Conservation (phyloP, 2,329 filamentous ascomycete species). For the Pochonia chlamydosporia region DNA sequence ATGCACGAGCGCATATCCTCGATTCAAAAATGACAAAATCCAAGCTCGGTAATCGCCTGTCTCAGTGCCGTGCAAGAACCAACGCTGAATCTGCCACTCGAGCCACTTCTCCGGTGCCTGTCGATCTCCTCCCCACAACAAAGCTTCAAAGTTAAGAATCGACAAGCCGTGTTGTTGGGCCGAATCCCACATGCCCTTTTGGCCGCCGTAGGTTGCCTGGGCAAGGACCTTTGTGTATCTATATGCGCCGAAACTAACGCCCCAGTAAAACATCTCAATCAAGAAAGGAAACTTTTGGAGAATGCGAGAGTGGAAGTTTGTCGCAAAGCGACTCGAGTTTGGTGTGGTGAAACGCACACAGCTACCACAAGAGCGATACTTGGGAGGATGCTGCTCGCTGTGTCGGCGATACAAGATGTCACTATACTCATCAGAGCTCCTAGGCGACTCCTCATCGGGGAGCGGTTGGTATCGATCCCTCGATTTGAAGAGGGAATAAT, state of each 20-base stretch:
- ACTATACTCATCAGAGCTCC: conserved; percentile 16
- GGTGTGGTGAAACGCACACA: conserved; percentile 43
- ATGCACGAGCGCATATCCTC: conserved; percentile 66
- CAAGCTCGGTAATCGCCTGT: conserved; percentile 24
- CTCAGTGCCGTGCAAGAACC: conserved; percentile 50
- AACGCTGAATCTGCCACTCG: conserved; percentile 43
- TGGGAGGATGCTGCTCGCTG: conserved; percentile 10
- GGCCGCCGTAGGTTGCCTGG: conserved; percentile 10
- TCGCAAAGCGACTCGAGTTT: conserved; percentile 55
- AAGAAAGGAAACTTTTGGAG: conserved; percentile 65
- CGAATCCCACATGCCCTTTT: conserved; percentile 33
- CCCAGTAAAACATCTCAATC: conserved; percentile 73
- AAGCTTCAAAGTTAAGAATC: conserved; percentile 8
- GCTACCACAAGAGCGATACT: conserved; percentile 10
- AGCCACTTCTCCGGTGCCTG: conserved; percentile 10
- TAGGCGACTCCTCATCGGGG: conserved; percentile 18
- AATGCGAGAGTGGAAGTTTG: conserved; percentile 56
- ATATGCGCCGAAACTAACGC: conserved; percentile 9
- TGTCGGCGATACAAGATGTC: conserved; percentile 6
- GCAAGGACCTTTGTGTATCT: conserved; percentile 11
- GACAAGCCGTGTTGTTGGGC: conserved; percentile 6
- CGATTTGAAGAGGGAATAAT: conserved; percentile 25
- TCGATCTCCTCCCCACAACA: conserved; percentile 8
- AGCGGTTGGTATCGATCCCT: conserved; percentile 16
- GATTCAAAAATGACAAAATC: conserved; percentile 59